Conservation (phyloP, 169 alveolate species). For the Toxoplasma gondii region DNA sequence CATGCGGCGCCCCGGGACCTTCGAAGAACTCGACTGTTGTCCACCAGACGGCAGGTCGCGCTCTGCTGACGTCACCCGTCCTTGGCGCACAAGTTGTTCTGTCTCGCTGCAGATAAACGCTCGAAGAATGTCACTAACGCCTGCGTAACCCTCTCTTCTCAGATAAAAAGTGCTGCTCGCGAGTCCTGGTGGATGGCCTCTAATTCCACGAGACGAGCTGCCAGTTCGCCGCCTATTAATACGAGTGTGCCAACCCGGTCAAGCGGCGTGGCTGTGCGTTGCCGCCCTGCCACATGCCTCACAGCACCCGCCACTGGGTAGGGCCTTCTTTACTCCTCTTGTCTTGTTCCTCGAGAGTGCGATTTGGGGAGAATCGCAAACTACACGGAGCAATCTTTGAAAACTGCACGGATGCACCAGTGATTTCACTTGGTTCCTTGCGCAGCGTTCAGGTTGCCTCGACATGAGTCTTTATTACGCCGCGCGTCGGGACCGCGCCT, state of each 20-base stretch:
- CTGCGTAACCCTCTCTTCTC: background rate
- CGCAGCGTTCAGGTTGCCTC: background rate
- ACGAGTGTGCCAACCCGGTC: slow-evolving; percentile 7
- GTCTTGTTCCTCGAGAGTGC: background rate
- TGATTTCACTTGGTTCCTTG: background rate
- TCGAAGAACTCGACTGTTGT: background rate
- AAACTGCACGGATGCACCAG: background rate
- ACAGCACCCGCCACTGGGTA: background rate
- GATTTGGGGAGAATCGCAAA: background rate
- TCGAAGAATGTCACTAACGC: background rate
- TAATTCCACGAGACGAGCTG: background rate
- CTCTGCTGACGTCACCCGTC: background rate
- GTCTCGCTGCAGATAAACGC: background rate
- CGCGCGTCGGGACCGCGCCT: slow-evolving; percentile 15
- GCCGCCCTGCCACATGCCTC: slow-evolving; percentile 17
- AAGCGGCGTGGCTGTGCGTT: background rate
- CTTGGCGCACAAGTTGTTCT: background rate
- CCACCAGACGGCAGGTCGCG: slow-evolving; percentile 2
- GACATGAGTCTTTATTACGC: background rate
- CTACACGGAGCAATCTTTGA: background rate
- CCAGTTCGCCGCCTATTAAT: background rate
- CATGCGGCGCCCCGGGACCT: slow-evolving; percentile 24
- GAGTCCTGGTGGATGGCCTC: background rate
- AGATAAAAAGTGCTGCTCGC: background rate
- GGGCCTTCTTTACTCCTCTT: background rate